Evolutionary conservation across 192 early-diverging fungal genomes (phyloP), one percentile per base, ranked within the genome.

Genomic region (Coemansia sp.): DNA sequence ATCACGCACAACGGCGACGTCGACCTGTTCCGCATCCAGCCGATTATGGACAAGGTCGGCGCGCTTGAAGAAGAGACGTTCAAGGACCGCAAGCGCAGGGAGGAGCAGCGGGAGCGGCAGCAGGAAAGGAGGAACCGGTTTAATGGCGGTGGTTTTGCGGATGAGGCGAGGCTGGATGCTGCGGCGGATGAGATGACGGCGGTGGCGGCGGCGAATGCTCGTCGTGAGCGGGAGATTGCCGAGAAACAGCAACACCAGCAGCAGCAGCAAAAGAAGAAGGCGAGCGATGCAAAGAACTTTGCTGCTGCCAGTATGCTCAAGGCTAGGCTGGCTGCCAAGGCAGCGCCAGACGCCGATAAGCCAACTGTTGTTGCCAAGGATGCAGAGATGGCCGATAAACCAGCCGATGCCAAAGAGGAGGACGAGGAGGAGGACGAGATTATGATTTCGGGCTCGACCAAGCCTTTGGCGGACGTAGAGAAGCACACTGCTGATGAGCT

Each of bases 1-100:
- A 81, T 99, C 47, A 95, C 97, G 24, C 70, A 87, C 16, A 83
- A 86, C 49, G 95, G 96, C 16, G 70, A 89, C 45, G 84, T 91
- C 1, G 79, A 97, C 56, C 59, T 97, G 44, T 83, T 86, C 42
- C 73, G 86, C 5, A 83, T 87, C 0, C 89, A 98, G 71, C 67
- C 86, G n/a, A 74, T 99, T 16, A 80, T 98, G 64, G 82, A 86
- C 14, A 83, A 89, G 48, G 77, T 98, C 31, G 95, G 87, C n/a
- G 87, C 86, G 53, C 81, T 89, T 56, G 96, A 98, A 65, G 85
- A 88, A 43, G 69, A 86, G 38, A 85, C 87, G 7, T 96, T 98
- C 64, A 71, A 75, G 51, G 81, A 86, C 35, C 81, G 90, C 64
- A 80, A 82, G 32, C 69, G 81, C 52, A 57, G 85, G 64, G 85